Percentiles rank a stretch among this genome's conserved stretches.
Conservation (phyloP, 2,329 filamentous ascomycete species). For the Paecilomyces formosus region DNA sequence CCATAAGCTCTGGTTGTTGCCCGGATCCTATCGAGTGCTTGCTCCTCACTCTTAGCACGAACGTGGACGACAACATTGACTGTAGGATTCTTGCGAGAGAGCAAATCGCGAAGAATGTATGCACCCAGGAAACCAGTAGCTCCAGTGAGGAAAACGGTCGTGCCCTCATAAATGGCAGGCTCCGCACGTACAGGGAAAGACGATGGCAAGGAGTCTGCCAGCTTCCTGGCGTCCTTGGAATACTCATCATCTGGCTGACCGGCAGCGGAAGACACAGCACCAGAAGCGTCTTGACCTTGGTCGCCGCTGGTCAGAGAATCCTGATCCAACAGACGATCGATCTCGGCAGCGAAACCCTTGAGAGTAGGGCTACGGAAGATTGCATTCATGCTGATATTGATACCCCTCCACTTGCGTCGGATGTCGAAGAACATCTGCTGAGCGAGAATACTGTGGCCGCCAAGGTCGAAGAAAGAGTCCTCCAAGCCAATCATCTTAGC, state of each 20-base stretch:
- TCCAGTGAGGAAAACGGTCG: constrained; percentile 74
- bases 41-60: constrained; percentile 55
- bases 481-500: constrained; percentile 59
- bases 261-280: constrained; percentile 19
- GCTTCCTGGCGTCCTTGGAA: constrained; percentile 43
- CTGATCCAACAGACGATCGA: constrained; percentile 45
- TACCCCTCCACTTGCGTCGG: constrained; percentile 52
- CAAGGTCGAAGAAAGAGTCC: constrained; percentile 68
- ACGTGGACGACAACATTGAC: constrained; percentile 68
- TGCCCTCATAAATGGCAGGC: constrained; percentile 21
- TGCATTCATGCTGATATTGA: constrained; percentile 61
- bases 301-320: constrained; percentile 38
- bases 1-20: constrained; percentile 68
- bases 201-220: constrained; percentile 43
- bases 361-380: constrained; percentile 64
- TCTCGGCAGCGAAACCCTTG: constrained; percentile 48
- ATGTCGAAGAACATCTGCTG: constrained; percentile 73
- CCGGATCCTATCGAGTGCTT: constrained; percentile 57
- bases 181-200: constrained; percentile 28
- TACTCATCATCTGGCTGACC: constrained; percentile 41
- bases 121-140: constrained; percentile 85
- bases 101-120: constrained; percentile 68
- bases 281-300: constrained; percentile 35
- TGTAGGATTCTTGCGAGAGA: constrained; percentile 50
- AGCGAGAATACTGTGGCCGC: constrained; percentile 73